Evolutionary conservation across 2,329 filamentous ascomycete species (phyloP), one percentile per base, ranked within the genome.

Genomic region (Aureobasidium subglaciale): DNA sequence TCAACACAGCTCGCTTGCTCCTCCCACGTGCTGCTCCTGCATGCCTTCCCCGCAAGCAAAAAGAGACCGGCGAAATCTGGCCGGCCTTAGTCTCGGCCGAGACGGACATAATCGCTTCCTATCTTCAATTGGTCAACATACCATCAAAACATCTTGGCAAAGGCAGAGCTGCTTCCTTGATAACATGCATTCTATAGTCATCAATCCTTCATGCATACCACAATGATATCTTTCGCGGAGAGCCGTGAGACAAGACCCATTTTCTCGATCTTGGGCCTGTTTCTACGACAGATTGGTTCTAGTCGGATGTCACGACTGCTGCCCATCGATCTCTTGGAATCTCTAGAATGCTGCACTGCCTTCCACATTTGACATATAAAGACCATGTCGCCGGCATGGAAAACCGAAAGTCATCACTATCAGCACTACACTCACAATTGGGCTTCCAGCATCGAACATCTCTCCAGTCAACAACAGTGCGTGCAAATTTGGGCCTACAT

Each of bases 201-300:
- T 37, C 15, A 34, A 50, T 38, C 46, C 46, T 50, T 25, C 46
- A 20, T 29, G 32, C 34, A 37, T 50, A 50, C 46, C 20, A 38
- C 22, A 10, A 18, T 15, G 16, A 16, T 13, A 48, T 34, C 43
- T 27, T 10, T 11, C 18, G 18, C 29, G 11, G 16, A 15, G 7
- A n/a, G 6, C 10, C 29, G 34, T 24, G 43, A 32, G 9, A 5
- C 0, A 24, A n/a, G 3, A 34, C 18, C 2, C 20, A 24, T 34
- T 25, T 10, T 20, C 18, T 16, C 43, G 43, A 48, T 48, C 43
- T 16, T 24, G 13, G 29, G 18, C 18, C 18, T 5, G 1, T 29
- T 11, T 34, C 27, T 48, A 34, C 29, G 29, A 34, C 29, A 15
- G 34, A 10, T 48, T 16, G 18, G 5, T 32, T 18, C 8, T 34